phyloP scores from a whole-genome alignment of 164 flowering plant genomes.

The Liquidambar formosana region DNA sequence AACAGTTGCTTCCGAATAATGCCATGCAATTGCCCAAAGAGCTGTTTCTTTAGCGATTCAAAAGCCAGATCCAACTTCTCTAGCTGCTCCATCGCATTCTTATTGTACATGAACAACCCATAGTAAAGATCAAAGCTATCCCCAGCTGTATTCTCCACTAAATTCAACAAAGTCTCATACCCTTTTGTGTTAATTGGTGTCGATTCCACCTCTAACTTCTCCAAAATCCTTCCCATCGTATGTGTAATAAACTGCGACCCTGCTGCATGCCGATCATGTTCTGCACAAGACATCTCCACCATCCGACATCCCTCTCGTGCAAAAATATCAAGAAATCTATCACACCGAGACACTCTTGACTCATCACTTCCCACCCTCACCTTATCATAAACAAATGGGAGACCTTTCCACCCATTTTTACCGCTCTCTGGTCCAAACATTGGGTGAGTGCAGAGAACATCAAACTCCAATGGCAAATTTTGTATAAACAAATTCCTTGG shows the following conservation, averaged over 20 bases:
- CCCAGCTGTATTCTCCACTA: conserved; percentile 71
- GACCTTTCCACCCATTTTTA: conserved; percentile 57
- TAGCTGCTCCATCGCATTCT: conserved; percentile 73
- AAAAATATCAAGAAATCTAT: conserved; percentile 58
- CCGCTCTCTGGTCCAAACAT: conserved; percentile 95
- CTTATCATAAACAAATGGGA: conserved; percentile 73
- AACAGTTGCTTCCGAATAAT: conserved; percentile 66
- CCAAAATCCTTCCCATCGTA: conserved; percentile 69
- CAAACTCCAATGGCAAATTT: conserved; percentile 57
- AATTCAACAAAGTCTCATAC: conserved; percentile 64
- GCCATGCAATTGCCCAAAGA: conserved; percentile 67
- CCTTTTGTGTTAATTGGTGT: conserved; percentile 81
- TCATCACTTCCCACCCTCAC: conserved; percentile 65
- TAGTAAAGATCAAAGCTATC: conserved; percentile 84
- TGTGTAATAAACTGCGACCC: conserved; percentile 85
- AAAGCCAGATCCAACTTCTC: conserved; percentile 68
- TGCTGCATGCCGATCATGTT: conserved; percentile 77
- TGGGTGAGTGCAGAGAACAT: conserved; percentile 83
- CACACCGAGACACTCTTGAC: conserved; percentile 44
- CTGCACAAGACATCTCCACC: conserved; percentile 82
- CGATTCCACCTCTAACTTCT: conserved; percentile 49
- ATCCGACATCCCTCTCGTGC: conserved; percentile 68
- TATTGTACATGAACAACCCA: conserved; percentile 80
- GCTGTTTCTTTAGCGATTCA: conserved; percentile 62
- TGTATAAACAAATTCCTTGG: conserved; percentile 56